A percentile compares a stretch with the other conserved stretches of the same genome.
These are phyloP conservation scores for Termitomyces sp. DNA, from an alignment of 768 basidiomycete species.

Conservation along the genomic window DNA sequence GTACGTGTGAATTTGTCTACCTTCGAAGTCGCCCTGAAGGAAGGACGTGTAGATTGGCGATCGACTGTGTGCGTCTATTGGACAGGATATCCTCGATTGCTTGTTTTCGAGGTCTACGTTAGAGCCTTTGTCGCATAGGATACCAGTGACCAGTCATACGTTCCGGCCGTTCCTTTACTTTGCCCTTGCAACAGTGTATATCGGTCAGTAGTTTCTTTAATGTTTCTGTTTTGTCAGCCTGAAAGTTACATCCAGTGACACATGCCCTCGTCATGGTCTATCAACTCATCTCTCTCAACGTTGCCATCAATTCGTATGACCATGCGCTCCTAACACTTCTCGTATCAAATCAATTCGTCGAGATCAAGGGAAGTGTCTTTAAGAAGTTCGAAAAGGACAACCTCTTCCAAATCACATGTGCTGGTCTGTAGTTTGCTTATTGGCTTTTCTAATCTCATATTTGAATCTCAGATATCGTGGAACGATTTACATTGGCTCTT, in stretches of 20 bases:
- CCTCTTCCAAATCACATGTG: constrained; percentile 97
- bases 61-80: constrained; percentile 89
- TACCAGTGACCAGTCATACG: constrained; percentile 55
- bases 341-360: constrained; percentile 97
- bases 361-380: constrained; percentile 99
- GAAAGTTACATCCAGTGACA: constrained; percentile 43
- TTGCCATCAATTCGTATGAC: constrained; percentile 97
- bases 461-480: constrained; percentile 84
- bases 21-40: constrained; percentile 1
- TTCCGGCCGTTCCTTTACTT: constrained; percentile 85
- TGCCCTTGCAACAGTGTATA: constrained; percentile 74
- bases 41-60: constrained; percentile 74
- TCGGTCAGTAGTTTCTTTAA: constrained; percentile 34
- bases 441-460: background rate
- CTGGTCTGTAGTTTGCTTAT: constrained; percentile 49
- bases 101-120: constrained; percentile 92
- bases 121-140: constrained; percentile 59
- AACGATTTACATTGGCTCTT: constrained; percentile 86
- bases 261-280: constrained; percentile 96
- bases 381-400: constrained; percentile 99
- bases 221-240: background rate
- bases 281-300: constrained; percentile 90
- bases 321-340: constrained; percentile 90
- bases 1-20: constrained; percentile 37
- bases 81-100: constrained; percentile 95